Base-by-base conservation (phyloP, 768 basidiomycete species). In the Melanogaster broomeanus region DNA sequence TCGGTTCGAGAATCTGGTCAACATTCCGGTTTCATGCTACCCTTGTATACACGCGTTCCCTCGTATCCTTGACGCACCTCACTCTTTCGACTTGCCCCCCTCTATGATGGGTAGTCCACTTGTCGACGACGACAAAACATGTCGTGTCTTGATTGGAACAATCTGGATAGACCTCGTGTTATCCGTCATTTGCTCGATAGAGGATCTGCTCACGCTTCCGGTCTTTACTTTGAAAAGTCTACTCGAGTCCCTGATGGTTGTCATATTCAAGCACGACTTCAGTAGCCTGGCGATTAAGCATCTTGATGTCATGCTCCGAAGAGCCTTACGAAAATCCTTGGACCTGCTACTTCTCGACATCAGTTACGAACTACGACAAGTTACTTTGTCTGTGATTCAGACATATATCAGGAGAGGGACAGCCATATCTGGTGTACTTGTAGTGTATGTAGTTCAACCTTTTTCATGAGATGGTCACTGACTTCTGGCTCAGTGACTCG, bases 221-320 rank as follows among this genome's bases (percentile, higher is more conserved):
- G 74, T 81, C 39, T 60, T 82, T 39, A 78, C 78, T 2, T 63
- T 81, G 53, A 87, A 89, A 60, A 77, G 74, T 46, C 61, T 88
- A 38, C 68, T 90, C 39, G 87, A 90, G 68, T 71, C 78, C 1
- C 59, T 89, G 21, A 76, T 85, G 50, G 79, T 88, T 38, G 73
- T 84, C 53, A 76, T 88, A 19, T 83, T 84, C 68, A 91, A 91
- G 70, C 84, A 88, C 53, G 84, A 91, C 61, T 80, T 91, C 51
- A 82, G 83, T 41, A 77, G 76, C 45, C 66, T 59, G 18, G 66
- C 77, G 13, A 70, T 90, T 48, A 73, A 67, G 44, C 80, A 82
- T 58, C 74, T 88, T 25, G 81, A 84, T 42, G 73, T 70, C 27
- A 56, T 68, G 13, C 68, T 89, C 2, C 77, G 82, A 33, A 74